Base-by-base conservation (phyloP, 495 filamentous ascomycete species). In the Staphylotrichum tortipilum region DNA sequence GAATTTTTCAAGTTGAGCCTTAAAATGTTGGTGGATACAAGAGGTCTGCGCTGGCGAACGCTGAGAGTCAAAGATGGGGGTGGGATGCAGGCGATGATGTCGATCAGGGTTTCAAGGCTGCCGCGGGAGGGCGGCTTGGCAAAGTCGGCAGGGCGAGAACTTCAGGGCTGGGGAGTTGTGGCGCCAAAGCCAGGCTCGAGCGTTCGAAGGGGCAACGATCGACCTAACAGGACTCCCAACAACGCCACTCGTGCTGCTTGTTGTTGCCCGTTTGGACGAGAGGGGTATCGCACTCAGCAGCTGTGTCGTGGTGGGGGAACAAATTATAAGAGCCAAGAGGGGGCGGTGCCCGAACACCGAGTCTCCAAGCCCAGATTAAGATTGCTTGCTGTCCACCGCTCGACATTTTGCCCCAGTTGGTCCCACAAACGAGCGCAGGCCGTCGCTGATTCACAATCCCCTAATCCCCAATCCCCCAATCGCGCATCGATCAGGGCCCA, bases 121-220 rank as follows among this genome's bases (percentile, higher is more conserved):
- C 38, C 39, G 33, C 44, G 39, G 34, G 17, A 47, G 35, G 34
- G 23, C 17, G 42, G 47, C 54, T 54, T 54, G 53, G 53, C 50
- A 31, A 49, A n/a, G 50, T 38, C 44, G 44, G 42, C 50, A 47
- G 44, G 38, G 36, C 11, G 29, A 37, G 35, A 28, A 28, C 26
- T 28, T 28, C 10, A 2, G 24, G 23, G 17, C 3, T 7, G 23
- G 4, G 4, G 11, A n/a, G 37, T 18, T 15, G 59, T 63, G 61
- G 61, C 58, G 61, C 58, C 59, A 53, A 44, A 53, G 47, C 49
- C 55, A 52, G 46, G 53, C 52, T 49, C n/a, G n/a, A n/a, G n/a
- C n/a, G n/a, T n/a, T n/a, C 49, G 37, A 51, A 52, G 14, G 12
- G 49, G 54, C 42, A 61, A 48, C 52, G 60, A 63, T 63, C 60